Percentiles rank a stretch among this genome's conserved stretches.
These are phyloP conservation scores for Thermoascus crustaceus DNA, from an alignment of 2,329 filamentous ascomycete genomes.

Conservation along the genomic window DNA sequence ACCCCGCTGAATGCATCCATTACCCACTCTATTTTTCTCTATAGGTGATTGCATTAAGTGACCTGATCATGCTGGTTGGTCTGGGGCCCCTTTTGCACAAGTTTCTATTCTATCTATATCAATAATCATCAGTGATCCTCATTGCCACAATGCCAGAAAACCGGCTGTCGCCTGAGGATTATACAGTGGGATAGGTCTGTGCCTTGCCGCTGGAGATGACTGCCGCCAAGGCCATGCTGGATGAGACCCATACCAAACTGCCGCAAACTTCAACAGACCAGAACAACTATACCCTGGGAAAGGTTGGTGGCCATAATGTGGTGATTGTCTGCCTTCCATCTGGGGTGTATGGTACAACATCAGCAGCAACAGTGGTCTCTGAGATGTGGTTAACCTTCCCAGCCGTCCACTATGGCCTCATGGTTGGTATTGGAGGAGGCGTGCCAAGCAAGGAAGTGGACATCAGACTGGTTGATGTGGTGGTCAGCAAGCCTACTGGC, in stretches of 20 bases:
- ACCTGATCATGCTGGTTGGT: too few species aligned
- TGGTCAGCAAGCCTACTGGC: conserved; percentile 11
- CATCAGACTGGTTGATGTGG: conserved; percentile 16
- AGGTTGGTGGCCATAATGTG: conserved; percentile 16
- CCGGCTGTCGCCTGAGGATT: too few species aligned
- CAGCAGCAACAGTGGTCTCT: conserved; percentile 22
- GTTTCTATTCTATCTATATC: too few species aligned
- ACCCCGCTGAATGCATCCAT: too few species aligned
- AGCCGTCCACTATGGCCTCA: conserved; percentile 25
- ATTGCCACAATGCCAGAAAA: too few species aligned
- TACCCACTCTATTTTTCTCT: too few species aligned
- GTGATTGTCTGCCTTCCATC: conserved; percentile 20
- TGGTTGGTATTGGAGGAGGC: conserved; percentile 35
- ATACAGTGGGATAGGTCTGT: conserved; percentile 10
- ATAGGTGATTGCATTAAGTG: too few species aligned
- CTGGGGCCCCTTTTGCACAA: too few species aligned
- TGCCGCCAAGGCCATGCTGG: conserved; percentile 10
- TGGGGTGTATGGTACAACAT: conserved; percentile 17
- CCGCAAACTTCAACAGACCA: conserved; percentile 10
- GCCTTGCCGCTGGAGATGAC: conserved; percentile 6
- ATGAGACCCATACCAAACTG: conserved; percentile 7
- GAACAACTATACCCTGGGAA: conserved; percentile 18
- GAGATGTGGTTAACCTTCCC: conserved; percentile 21
- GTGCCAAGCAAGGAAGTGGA: conserved; percentile 9
- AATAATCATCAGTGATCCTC: too few species aligned